A percentile compares a stretch with the other conserved stretches of the same genome.
These are phyloP conservation scores for Chrysopogon serrulatus DNA, from an alignment of 176 grass and related monocot genomes.

Conservation along the genomic window DNA sequence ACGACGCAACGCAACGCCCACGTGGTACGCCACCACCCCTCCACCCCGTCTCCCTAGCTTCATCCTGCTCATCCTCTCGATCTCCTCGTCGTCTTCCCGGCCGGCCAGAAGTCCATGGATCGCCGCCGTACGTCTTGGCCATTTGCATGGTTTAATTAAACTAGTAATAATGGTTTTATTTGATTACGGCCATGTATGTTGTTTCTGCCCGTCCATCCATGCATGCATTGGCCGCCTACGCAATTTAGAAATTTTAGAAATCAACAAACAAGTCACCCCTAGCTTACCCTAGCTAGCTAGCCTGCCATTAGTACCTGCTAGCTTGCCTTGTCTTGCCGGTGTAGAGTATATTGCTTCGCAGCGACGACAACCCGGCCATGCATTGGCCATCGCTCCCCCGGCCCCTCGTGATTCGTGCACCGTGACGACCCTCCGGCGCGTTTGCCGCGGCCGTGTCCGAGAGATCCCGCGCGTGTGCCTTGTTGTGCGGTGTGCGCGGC, in stretches of 20 bases:
- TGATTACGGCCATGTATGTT: background rate
- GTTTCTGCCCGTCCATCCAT: background rate
- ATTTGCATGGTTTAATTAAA: background rate
- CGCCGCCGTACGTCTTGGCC: background rate
- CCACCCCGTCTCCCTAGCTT: too few relatives aligned
- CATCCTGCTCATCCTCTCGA: too few relatives aligned
- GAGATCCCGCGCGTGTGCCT: background rate
- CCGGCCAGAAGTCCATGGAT: background rate
- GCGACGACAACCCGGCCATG: background rate
- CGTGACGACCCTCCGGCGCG: background rate
- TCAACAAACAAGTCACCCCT: too few relatives aligned
- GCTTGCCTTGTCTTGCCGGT: background rate
- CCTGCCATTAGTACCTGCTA: too few relatives aligned
- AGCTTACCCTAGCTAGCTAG: background rate
- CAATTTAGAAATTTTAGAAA: too few relatives aligned
- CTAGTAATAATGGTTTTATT: background rate
- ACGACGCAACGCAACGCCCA: conserved; percentile 30
- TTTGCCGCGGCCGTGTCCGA: background rate
- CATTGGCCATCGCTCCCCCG: background rate
- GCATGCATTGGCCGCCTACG: background rate
- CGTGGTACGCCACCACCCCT: background rate
- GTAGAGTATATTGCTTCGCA: background rate
- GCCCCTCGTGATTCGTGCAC: background rate
- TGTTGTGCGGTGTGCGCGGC: too few relatives aligned
- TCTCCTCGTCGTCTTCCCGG: background rate